Evolutionary conservation across 139 green algal genomes (phyloP).

Genomic region (Closterium sp.): DNA sequence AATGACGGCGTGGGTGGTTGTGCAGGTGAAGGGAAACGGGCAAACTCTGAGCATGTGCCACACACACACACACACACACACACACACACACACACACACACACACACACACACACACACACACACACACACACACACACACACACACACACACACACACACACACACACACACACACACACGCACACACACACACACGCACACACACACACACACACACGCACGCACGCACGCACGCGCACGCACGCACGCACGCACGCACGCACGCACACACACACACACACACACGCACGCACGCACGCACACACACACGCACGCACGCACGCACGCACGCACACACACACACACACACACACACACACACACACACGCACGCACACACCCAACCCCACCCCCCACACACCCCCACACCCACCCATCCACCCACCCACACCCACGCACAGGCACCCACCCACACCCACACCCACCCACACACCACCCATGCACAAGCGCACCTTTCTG

Average conservation of each 20-base stretch:
- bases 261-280: not conserved
- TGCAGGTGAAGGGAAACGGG: too few relatives aligned
- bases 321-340: not conserved
- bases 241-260: not conserved
- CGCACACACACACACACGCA: not conserved
- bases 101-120: slow-evolving; percentile 17
- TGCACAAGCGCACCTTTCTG: slow-evolving; percentile 26
- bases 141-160: slow-evolving; percentile 8
- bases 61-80: slow-evolving; percentile 14
- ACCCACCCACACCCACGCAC: not conserved
- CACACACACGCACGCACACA: not conserved
- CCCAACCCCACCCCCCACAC: too few relatives aligned
- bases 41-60: not conserved
- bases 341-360: not conserved
- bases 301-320: not conserved
- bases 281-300: not conserved
- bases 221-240: too few relatives aligned
- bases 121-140: not conserved
- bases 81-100: slow-evolving; percentile 19
- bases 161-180: slow-evolving; percentile 7
- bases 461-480: not conserved
- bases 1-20: too few relatives aligned
- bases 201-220: not conserved
- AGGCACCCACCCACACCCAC: not conserved
- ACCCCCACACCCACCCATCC: too few relatives aligned